Base-by-base conservation (phyloP, 108 stramenopile species). In the Cyclotella baltica region DNA sequence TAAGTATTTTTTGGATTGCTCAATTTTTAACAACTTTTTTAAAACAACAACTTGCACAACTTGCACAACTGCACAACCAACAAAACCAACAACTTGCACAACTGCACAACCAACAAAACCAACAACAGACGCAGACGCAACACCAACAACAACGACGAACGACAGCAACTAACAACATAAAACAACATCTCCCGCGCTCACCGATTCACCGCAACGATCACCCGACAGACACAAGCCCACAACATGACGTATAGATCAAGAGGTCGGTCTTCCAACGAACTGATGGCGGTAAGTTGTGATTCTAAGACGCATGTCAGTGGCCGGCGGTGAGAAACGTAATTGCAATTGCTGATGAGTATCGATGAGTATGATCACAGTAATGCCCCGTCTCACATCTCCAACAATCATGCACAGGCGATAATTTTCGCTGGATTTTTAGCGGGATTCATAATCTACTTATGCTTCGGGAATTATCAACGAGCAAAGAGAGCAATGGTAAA, bases 391-490 rank as follows among this genome's bases (percentile, higher is more conserved):
- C 31, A 33, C 48, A 33, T 29, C 43, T 27, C 10, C 43, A 53
- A 28, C 30, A 50, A 19, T 52, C 18, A 67, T 56, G 63, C 33
- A 75, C 61, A 86, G 86, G 87, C 91, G 20, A 84, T 88, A 35
- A 75, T 64, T 2, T 91, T 90, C 37, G 84, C 90, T 25, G 86
- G 87, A 10, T 92, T 94, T 67, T 51, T 92, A 47, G 69, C 83
- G 18, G 93, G 93, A 23, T 94, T 94, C 72, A 83, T 94, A 23
- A 77, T 83, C n/a, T 91, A 92, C 23, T 70, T 94, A 23, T 94
- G 93, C 62, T 72, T 94, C 51, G 91, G 93, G 30, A 94, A 94
- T 70, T 94, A 92, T 64, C 92, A 88, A 76, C 70, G 93, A 71
- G 93, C 93, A 25, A 92, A 92, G 62, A 70, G 86, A 75, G 93